Evolutionary conservation across 176 grass and related monocot species (phyloP).

Genomic region (Eragrostis nindensis): DNA sequence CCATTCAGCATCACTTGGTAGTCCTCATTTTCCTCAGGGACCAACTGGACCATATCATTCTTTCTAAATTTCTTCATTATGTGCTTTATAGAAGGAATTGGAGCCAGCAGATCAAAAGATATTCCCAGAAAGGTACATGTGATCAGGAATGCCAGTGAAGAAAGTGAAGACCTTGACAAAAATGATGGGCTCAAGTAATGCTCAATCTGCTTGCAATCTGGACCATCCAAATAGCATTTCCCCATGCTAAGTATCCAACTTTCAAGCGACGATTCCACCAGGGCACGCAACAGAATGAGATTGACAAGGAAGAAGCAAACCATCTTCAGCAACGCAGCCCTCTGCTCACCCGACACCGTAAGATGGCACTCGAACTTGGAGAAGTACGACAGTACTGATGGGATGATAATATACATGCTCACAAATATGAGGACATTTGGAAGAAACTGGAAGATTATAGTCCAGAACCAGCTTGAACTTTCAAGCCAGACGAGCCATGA

Average conservation of each 20-base stretch:
- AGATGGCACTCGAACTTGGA: slow-evolving; percentile 99
- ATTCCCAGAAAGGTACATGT: slow-evolving; percentile 93
- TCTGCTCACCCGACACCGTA: slow-evolving; percentile 92
- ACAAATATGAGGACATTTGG: slow-evolving; percentile 95
- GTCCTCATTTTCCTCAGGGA: slow-evolving; percentile 92
- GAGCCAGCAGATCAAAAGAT: slow-evolving; percentile 95
- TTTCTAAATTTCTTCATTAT: slow-evolving; percentile 95
- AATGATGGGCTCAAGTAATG: slow-evolving; percentile 96
- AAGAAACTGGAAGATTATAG: slow-evolving; percentile 88
- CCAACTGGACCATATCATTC: slow-evolving; percentile 98
- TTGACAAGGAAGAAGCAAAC: slow-evolving; percentile 99
- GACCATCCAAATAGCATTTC: slow-evolving; percentile 81
- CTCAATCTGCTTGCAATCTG: slow-evolving; percentile 91
- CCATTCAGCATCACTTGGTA: slow-evolving; percentile 56
- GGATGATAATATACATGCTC: slow-evolving; percentile 99
- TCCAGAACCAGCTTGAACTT: slow-evolving; percentile 95
- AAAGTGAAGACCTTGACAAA: slow-evolving; percentile 89
- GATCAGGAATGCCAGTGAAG: slow-evolving; percentile 95
- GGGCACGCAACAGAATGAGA: slow-evolving; percentile 84
- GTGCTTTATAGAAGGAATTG: slow-evolving; percentile 94
- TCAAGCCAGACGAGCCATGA: slow-evolving; percentile 92
- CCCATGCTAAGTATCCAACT: slow-evolving; percentile 90
- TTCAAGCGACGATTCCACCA: slow-evolving; percentile 96
- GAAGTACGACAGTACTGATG: slow-evolving; percentile 84
- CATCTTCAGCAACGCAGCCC: slow-evolving; percentile 96